Conservation (phyloP, 1,284 basidiomycete genomes). For the Tremellales sp. region DNA sequence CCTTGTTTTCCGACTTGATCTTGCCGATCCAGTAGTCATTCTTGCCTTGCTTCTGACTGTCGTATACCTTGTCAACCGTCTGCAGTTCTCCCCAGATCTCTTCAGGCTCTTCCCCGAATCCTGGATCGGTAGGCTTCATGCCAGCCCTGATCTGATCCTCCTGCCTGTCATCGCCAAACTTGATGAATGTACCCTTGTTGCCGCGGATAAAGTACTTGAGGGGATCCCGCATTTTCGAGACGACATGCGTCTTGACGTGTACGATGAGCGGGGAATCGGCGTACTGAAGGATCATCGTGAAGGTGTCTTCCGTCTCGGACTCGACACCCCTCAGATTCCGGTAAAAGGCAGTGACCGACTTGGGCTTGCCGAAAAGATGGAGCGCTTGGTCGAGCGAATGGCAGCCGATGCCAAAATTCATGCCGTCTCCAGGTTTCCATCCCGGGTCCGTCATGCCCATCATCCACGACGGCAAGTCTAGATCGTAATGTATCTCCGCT, state of each 20-base stretch:
- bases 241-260: slow-evolving; percentile 7
- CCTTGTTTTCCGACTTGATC: slow-evolving; percentile 4
- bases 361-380: slow-evolving; percentile 7
- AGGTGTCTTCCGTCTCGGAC: slow-evolving; percentile 8
- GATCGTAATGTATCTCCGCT: slow-evolving; percentile 14
- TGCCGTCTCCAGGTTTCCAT: slow-evolving; percentile 9
- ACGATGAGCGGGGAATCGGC: slow-evolving; percentile 6
- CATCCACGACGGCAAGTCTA: slow-evolving; percentile 4
- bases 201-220: slow-evolving; percentile 13
- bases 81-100: slow-evolving; percentile 8
- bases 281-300: slow-evolving; percentile 12
- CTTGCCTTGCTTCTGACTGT: slow-evolving; percentile 1
- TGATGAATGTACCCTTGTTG: slow-evolving; percentile 10
- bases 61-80: slow-evolving; percentile 2
- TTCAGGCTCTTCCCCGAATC: slow-evolving; percentile 9
- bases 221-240: background rate
- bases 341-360: slow-evolving; percentile 4
- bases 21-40: slow-evolving; percentile 9
- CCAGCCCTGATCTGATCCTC: slow-evolving; percentile 3
- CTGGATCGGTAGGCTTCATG: slow-evolving; percentile 2
- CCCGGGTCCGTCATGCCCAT: background rate
- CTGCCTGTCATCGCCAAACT: slow-evolving; percentile 11
- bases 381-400: slow-evolving; percentile 12
- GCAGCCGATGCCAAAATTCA: slow-evolving; percentile 13
- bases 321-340: slow-evolving; percentile 1